phyloP scores from a whole-genome alignment of 2,329 filamentous ascomycete species.

The Beauveria bassiana region DNA sequence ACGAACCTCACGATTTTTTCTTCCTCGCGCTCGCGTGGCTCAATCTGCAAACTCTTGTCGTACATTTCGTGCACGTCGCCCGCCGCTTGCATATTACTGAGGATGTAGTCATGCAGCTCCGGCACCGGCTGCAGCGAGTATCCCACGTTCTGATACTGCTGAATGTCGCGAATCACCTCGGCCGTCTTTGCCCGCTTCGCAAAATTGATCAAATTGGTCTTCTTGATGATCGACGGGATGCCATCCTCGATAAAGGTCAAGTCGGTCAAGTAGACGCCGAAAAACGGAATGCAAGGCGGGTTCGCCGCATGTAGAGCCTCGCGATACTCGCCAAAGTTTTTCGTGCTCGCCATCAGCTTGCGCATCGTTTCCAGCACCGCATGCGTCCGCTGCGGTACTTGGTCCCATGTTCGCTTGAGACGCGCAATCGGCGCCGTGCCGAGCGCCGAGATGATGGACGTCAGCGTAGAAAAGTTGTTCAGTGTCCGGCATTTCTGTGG shows the following conservation, averaged over 20 bases:
- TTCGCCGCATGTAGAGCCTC: conserved; percentile 88
- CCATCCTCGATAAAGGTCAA: conserved; percentile 98
- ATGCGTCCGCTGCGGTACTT: conserved; percentile 79
- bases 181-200: conserved; percentile 96
- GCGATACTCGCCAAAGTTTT: conserved; percentile 96
- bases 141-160: conserved; percentile 97
- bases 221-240: conserved; percentile 93
- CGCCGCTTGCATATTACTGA: conserved; percentile 91
- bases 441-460: conserved; percentile 93
- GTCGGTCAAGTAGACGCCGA: conserved; percentile 97
- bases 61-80: conserved; percentile 99
- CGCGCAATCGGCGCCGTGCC: conserved; percentile 93
- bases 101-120: conserved; percentile 92
- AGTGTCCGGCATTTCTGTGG: conserved; percentile 78
- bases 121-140: conserved; percentile 83
- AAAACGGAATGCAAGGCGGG: conserved; percentile 96
- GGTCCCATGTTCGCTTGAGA: conserved; percentile 86
- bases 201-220: conserved; percentile 96
- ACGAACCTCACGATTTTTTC: conserved; percentile 98
- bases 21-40: conserved; percentile 93
- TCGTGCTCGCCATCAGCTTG: conserved; percentile 90
- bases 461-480: conserved; percentile 97
- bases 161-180: conserved; percentile 96
- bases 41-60: conserved; percentile 87
- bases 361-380: conserved; percentile 82